Conservation (phyloP, 139 green algal species). For the Spirogloea muscicola region DNA sequence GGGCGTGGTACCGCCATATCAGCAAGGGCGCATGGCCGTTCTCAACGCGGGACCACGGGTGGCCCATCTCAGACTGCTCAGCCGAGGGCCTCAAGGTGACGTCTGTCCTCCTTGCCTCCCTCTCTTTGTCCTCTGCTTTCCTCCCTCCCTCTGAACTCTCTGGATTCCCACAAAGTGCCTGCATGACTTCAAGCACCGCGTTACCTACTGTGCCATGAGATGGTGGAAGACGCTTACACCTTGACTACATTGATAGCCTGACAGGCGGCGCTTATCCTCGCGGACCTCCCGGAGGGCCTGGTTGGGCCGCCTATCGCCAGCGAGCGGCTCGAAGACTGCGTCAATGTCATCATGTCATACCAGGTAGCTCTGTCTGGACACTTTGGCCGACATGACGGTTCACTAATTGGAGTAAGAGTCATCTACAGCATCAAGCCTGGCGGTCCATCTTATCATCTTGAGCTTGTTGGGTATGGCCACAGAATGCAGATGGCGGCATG, state of each 20-base stretch:
- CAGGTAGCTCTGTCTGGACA: too few relatives aligned
- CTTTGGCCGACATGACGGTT: too few relatives aligned
- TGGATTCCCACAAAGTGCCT: too few relatives aligned
- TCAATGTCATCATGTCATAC: conserved; percentile 75
- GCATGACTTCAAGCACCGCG: too few relatives aligned
- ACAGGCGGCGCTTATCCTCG: conserved; percentile 73
- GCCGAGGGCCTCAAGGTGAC: conserved; percentile 72
- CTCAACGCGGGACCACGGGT: conserved; percentile 90
- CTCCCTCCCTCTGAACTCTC: too few relatives aligned
- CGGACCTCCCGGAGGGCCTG: conserved; percentile 43
- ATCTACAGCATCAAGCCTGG: neutral
- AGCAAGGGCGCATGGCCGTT: conserved; percentile 97
- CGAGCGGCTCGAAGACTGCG: conserved; percentile 72
- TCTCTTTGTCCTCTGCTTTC: too few relatives aligned
- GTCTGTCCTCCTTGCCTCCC: neutral
- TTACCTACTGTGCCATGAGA: too few relatives aligned
- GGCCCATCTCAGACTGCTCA: conserved; percentile 96
- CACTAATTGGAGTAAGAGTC: too few relatives aligned
- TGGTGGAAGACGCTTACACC: too few relatives aligned
- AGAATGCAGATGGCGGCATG: conserved; percentile 91
- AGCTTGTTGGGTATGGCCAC: conserved; percentile 19
- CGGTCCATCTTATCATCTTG: neutral
- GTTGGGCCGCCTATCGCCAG: conserved; percentile 62
- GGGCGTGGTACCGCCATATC: conserved; percentile 88
- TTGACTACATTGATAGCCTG: too few relatives aligned